Evolutionary conservation across 2,329 filamentous ascomycete species (phyloP).

Genomic region (Paracamarosporium sp.): DNA sequence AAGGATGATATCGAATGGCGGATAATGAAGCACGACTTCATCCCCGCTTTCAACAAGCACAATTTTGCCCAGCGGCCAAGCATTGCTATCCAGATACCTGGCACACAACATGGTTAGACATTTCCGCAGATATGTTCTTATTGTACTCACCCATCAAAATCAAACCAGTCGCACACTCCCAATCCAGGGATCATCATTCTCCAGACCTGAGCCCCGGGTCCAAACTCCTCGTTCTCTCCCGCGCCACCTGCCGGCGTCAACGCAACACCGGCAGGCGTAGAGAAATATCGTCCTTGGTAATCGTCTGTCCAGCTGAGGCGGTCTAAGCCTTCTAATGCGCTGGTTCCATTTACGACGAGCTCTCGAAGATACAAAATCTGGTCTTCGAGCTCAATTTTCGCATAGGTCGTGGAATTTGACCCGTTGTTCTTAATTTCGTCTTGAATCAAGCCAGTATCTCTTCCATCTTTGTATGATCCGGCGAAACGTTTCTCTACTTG

Average conservation of each 20-base stretch:
- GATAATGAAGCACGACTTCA: conserved; percentile 35
- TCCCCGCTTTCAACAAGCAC: conserved; percentile 27
- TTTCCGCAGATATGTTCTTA: not conserved
- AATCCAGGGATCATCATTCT: conserved; percentile 33
- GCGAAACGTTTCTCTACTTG: conserved; percentile 25
- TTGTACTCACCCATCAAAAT: conserved; percentile 36
- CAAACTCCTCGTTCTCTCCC: conserved; percentile 30
- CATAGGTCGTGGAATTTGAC: conserved; percentile 23
- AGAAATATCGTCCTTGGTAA: conserved; percentile 24
- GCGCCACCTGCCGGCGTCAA: conserved; percentile 34
- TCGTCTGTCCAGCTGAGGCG: conserved; percentile 30
- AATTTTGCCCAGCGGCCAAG: conserved; percentile 39
- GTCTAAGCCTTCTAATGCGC: conserved; percentile 36
- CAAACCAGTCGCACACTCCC: conserved; percentile 38
- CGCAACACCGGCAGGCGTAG: conserved; percentile 27
- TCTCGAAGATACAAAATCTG: conserved; percentile 36
- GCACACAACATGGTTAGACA: not conserved
- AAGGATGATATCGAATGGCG: conserved; percentile 36
- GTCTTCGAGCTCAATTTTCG: conserved; percentile 29
- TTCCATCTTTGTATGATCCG: conserved; percentile 25
- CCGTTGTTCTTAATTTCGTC: conserved; percentile 19
- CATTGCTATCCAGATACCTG: conserved; percentile 37
- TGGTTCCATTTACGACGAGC: conserved; percentile 35
- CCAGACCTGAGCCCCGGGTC: conserved; percentile 32
- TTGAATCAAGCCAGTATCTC: conserved; percentile 25